phyloP scores from a whole-genome alignment of 2,329 filamentous ascomycete species.

The Nigrospora osmanthi region DNA sequence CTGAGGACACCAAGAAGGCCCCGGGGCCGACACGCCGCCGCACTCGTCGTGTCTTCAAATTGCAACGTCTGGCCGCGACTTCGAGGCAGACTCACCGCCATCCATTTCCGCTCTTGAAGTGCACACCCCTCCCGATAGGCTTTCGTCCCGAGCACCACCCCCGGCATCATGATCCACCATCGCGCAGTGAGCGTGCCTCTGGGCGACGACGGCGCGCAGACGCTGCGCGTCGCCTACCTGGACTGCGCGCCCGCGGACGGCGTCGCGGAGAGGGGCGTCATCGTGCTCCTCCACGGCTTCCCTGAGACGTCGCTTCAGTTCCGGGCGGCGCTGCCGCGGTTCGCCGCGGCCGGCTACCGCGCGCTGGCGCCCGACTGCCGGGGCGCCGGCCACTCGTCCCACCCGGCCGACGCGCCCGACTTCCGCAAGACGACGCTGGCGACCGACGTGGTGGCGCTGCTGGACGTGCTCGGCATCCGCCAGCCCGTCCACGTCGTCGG shows the following conservation, averaged over 20 bases:
- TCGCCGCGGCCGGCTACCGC: slow-evolving; percentile 27
- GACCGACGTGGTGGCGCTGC: slow-evolving; percentile 24
- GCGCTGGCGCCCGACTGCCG: slow-evolving; percentile 32
- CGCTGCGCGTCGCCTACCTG: slow-evolving; percentile 8
- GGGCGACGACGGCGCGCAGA: background rate
- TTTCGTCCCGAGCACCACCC: too few relatives aligned
- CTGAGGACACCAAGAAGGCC: too few relatives aligned
- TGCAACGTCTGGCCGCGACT: too few relatives aligned
- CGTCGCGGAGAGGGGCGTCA: slow-evolving; percentile 18
- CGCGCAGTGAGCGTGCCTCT: too few relatives aligned
- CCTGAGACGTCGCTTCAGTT: slow-evolving; percentile 38
- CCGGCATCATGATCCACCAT: too few relatives aligned
- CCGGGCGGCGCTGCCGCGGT: slow-evolving; percentile 26
- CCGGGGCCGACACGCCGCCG: too few relatives aligned
- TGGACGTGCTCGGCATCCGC: slow-evolving; percentile 22
- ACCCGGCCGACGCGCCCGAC: slow-evolving; percentile 16
- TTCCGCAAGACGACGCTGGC: slow-evolving; percentile 33
- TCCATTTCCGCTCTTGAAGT: too few relatives aligned
- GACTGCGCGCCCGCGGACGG: slow-evolving; percentile 5
- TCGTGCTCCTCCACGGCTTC: slow-evolving; percentile 39
- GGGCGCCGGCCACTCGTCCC: slow-evolving; percentile 27
- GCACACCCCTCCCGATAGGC: too few relatives aligned
- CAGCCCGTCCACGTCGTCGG: slow-evolving; percentile 33
- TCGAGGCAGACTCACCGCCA: too few relatives aligned
- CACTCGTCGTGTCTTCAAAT: too few relatives aligned